These are phyloP conservation scores for Claviceps purpurea DNA, from an alignment of 2,329 filamentous ascomycete genomes.

Conservation along the genomic window DNA sequence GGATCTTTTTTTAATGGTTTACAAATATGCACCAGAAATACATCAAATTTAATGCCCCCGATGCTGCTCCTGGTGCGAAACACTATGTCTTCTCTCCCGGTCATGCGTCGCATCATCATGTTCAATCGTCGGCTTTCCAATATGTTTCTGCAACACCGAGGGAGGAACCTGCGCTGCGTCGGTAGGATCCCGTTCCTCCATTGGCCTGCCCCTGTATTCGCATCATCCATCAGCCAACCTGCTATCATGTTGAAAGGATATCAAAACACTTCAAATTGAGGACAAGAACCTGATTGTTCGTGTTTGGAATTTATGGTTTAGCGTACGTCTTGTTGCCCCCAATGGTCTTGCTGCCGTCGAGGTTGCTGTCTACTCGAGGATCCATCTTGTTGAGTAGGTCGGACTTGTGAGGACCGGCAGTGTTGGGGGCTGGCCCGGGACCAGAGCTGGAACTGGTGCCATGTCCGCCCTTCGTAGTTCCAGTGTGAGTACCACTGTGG, in stretches of 20 bases:
- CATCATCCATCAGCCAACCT: not conserved
- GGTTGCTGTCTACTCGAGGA: conserved; percentile 41
- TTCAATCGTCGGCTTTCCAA: conserved; percentile 31
- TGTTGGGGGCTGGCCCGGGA: conserved; percentile 20
- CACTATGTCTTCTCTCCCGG: conserved; percentile 32
- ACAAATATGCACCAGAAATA: too few species aligned
- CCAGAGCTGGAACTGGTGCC: conserved; percentile 7
- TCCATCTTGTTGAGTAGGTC: conserved; percentile 42
- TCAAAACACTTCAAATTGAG: not conserved
- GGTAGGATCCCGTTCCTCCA: conserved; percentile 29
- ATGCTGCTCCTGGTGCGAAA: conserved; percentile 34
- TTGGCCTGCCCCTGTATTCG: not conserved
- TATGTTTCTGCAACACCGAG: conserved; percentile 33
- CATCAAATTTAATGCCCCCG: conserved; percentile 27
- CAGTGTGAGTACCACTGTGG: not conserved
- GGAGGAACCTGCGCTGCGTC: conserved; percentile 46
- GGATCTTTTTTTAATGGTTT: too few species aligned
- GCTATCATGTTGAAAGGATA: not conserved
- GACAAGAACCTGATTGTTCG: not conserved
- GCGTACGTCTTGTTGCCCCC: conserved; percentile 37
- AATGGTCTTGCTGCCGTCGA: conserved; percentile 39
- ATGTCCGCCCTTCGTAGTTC: conserved; percentile 5
- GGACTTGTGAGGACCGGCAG: conserved; percentile 32
- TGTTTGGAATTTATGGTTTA: conserved; percentile 20
- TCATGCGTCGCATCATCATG: conserved; percentile 31